Evolutionary conservation across 2,329 filamentous ascomycete genomes (phyloP), one percentile per base, ranked within the genome.

Genomic region (Aspergillus fumigatus): DNA sequence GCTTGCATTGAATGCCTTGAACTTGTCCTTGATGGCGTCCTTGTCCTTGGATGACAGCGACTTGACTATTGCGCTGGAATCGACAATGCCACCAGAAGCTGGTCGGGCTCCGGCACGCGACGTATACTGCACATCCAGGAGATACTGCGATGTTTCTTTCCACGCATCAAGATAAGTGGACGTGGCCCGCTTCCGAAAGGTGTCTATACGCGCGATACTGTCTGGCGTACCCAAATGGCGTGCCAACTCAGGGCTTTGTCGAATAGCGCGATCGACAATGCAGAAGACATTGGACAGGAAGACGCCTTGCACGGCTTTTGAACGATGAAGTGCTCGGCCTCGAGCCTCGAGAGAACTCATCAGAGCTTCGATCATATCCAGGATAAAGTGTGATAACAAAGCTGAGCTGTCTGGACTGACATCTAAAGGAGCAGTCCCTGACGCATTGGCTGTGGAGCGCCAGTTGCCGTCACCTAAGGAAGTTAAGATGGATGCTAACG

Each of bases 11-110:
- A 99, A 99, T 45, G 86, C 85, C 66, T 89, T 86, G 74, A 97
- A 99, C 75, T 97, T 97, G 73, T 91, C 87, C 76, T 99, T 99
- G 76, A 97, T 96, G 56, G 87, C 88, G 70, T 99, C 94, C 74
- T 93, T 95, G 70, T 99, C 94, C 73, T 96, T 97, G 67, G 88
- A 91, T 48, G 84, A 86, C 3, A 97, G 79, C 1, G 84, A 84
- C 74, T 96, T 96, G 58, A 97, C 81, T 56, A 97, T 89, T 0
- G 88, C 88, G 17, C 87, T 86, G 2, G 90, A 94, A 73, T 97
- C 92, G 49, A 87, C 80, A 23, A 65, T 77, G 56, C 71, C 73
- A 8, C 87, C 85, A 2, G 89, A 92, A 0, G 86, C 82, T 14
- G 92, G 90, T 19, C 92, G 86, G 51, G 85, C 76, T 10, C 67